phyloP scores from a whole-genome alignment of 257 asterid species.

The Solanum paucissectum region DNA sequence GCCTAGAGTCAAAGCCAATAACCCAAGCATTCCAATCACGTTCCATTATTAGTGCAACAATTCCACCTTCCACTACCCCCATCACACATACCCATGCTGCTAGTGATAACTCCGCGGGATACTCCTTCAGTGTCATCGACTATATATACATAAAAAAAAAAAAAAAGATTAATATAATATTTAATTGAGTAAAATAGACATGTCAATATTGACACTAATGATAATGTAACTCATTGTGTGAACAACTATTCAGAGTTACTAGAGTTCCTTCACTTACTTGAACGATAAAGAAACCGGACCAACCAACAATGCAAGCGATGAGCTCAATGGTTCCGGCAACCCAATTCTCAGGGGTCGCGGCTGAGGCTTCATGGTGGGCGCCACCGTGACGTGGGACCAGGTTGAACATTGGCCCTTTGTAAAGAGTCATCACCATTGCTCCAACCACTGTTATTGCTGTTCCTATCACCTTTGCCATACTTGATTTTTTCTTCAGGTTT shows the following conservation, averaged over 20 bases:
- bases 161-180: too few species aligned
- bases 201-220: too few species aligned
- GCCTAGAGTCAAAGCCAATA: conserved; percentile 70
- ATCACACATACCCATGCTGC: conserved; percentile 45
- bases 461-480: conserved; percentile 74
- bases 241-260: too few species aligned
- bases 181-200: too few species aligned
- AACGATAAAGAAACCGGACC: conserved; percentile 76
- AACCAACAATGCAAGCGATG: conserved; percentile 49
- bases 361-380: conserved; percentile 13
- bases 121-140: conserved; percentile 65
- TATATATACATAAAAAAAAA: background rate
- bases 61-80: conserved; percentile 73
- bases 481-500: conserved; percentile 34
- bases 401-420: conserved; percentile 67
- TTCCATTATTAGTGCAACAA: conserved; percentile 60
- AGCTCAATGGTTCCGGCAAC: conserved; percentile 58
- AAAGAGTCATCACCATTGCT: conserved; percentile 91
- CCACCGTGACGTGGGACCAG: conserved; percentile 38
- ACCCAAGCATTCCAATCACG: conserved; percentile 57
- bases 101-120: conserved; percentile 75
- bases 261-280: conserved; percentile 28
- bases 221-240: background rate
- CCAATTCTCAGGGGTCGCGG: conserved; percentile 47
- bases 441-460: conserved; percentile 64